Percentiles rank a stretch among this genome's conserved stretches.
Conservation (phyloP, 2,329 filamentous ascomycete genomes). For the Beauveria caledonica region DNA sequence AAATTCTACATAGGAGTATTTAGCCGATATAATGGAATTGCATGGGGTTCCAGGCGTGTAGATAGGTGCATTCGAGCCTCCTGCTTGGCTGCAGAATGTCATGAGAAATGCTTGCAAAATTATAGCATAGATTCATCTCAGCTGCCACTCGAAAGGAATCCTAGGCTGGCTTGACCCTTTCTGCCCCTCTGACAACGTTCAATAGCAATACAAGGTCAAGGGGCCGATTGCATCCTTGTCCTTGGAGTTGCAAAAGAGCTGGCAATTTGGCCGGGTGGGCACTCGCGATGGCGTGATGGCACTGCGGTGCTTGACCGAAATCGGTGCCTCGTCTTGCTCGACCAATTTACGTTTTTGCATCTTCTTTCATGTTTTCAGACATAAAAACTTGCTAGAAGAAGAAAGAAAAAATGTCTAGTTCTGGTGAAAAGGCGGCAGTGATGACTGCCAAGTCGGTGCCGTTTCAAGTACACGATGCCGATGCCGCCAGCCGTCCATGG, state of each 20-base stretch:
- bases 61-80: background rate
- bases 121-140: background rate
- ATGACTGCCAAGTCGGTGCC: background rate
- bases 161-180: too few species aligned
- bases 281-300: slow-evolving; percentile 5
- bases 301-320: background rate
- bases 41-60: background rate
- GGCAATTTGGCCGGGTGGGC: background rate
- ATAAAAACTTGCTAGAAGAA: background rate
- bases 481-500: background rate
- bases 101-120: background rate
- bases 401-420: background rate
- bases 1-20: slow-evolving; percentile 3
- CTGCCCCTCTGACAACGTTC: too few species aligned
- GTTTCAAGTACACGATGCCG: background rate
- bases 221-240: background rate
- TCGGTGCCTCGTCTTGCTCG: background rate
- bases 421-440: background rate
- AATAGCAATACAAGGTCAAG: background rate
- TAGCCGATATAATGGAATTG: background rate
- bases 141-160: background rate
- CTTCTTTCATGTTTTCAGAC: too few species aligned
- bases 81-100: background rate
- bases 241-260: background rate
- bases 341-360: too few species aligned